phyloP scores from a whole-genome alignment of 805 yeast genomes.

The Gaillardinia entomophila region DNA sequence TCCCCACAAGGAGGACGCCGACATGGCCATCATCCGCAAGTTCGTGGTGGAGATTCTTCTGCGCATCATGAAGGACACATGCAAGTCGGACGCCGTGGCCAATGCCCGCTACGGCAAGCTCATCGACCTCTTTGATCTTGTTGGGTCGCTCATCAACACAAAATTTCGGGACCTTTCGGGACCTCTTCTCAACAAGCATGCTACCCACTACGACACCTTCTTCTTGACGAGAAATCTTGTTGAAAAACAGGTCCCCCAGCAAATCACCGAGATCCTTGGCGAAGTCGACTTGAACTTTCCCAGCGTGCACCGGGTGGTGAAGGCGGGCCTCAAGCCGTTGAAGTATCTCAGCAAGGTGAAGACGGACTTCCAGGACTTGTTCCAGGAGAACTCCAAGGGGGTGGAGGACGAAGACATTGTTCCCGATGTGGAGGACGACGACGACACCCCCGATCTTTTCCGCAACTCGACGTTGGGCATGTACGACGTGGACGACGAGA shows the following conservation, averaged over 20 bases:
- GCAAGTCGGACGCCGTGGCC: slow-evolving; percentile 23
- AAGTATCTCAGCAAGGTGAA: slow-evolving; percentile 53
- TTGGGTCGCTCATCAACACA: slow-evolving; percentile 36
- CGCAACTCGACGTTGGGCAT: slow-evolving; percentile 88
- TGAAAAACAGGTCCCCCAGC: slow-evolving; percentile 57
- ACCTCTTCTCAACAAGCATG: slow-evolving; percentile 40
- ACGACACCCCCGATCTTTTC: slow-evolving; percentile 76
- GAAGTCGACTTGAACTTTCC: slow-evolving; percentile 73
- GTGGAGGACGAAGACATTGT: slow-evolving; percentile 43
- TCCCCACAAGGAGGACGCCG: slow-evolving; percentile 55
- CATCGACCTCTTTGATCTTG: slow-evolving; percentile 47
- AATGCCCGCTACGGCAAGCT: slow-evolving; percentile 50
- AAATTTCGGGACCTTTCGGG: slow-evolving; percentile 36
- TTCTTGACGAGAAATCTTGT: slow-evolving; percentile 60
- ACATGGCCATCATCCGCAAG: slow-evolving; percentile 66
- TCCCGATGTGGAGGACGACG: slow-evolving; percentile 29
- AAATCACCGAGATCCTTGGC: slow-evolving; percentile 56
- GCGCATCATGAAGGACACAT: slow-evolving; percentile 54
- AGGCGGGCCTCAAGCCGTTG: slow-evolving; percentile 54
- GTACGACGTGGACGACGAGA: slow-evolving; percentile 78
- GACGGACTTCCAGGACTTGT: slow-evolving; percentile 49
- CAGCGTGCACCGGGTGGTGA: slow-evolving; percentile 52
- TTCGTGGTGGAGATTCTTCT: slow-evolving; percentile 65
- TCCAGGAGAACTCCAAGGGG: slow-evolving; percentile 45
- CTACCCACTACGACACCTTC: slow-evolving; percentile 55